Base-by-base conservation (phyloP, 768 basidiomycete species). In the Phylloporus arenicola region DNA sequence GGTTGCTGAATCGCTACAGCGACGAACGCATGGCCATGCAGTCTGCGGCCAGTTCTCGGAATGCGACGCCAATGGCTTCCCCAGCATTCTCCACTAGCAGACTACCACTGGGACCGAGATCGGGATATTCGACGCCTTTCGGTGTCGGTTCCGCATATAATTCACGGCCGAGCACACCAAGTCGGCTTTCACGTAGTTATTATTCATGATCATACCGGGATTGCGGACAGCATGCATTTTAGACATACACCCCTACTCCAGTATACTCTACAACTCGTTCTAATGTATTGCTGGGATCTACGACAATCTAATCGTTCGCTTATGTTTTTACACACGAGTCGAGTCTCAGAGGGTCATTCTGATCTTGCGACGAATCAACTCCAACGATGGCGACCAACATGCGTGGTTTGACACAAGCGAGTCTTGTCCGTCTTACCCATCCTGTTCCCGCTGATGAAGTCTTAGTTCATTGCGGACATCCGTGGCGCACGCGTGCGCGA, bases 381-480 rank as follows among this genome's bases (percentile, higher is more conserved):
- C 8, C 53, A 42, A 58, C 22, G 48, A 96, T 95, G 93, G 92
- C 92, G 52, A 81, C 90, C 52, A 82, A 74, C 51, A 95, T 94
- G 92, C 81, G 92, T 51, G 92, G 92, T 38, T 75, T 96, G 48
- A 95, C 92, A 51, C 92, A 95, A 79, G 92, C 88, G 52, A 60
- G 81, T 59, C 46, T 41, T 25, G 30, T 29, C 43, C 27, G 25
- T 14, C 42, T 43, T 31, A 17, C 33, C 37, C 38, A 40, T 47
- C 46, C 4, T 6, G 35, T 45, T 46, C 48, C 3, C 42, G 37
- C 48, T 54, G 35, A 60, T 30, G n/a, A 25, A 17, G 24, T 42
- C 22, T 24, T 30, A 96, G 93, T 96, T 98, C 78, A 99, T 99
- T 68, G 94, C 95, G 67, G 96, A 99, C 70, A 90, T 99, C 63